Evolutionary conservation across 169 alveolate species (phyloP).

Genomic region (Cryptosporidium felis): DNA sequence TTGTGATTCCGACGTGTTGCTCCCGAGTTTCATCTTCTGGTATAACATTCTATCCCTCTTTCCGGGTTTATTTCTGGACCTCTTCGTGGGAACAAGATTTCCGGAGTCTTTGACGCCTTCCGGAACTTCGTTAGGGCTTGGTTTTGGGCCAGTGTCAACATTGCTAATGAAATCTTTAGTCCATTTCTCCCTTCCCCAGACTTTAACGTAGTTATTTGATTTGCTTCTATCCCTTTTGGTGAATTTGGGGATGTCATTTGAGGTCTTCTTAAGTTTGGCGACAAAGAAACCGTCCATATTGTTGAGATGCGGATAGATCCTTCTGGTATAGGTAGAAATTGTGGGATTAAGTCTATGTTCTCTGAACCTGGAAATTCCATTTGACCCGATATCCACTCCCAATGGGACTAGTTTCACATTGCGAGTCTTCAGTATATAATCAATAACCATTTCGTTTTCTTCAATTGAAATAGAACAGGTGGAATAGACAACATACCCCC

Average conservation of each 20-base stretch:
- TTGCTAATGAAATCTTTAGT: neutral
- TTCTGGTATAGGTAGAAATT: slow-evolving; percentile 79
- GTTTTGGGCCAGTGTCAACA: neutral
- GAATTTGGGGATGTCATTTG: slow-evolving; percentile 81
- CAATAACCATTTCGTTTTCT: slow-evolving; percentile 96
- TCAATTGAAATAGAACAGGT: slow-evolving; percentile 96
- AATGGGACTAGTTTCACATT: slow-evolving; percentile 86
- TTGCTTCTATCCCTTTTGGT: slow-evolving; percentile 68
- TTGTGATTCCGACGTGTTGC: neutral
- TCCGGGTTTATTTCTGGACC: slow-evolving; percentile 55
- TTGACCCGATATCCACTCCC: slow-evolving; percentile 87
- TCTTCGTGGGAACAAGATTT: neutral
- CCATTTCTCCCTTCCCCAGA: slow-evolving; percentile 69
- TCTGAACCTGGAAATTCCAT: slow-evolving; percentile 90
- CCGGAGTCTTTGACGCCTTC: neutral
- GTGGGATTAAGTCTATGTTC: slow-evolving; percentile 91
- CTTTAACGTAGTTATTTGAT: slow-evolving; percentile 40
- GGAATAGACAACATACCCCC: slow-evolving; percentile 97
- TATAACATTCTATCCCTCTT: slow-evolving; percentile 44
- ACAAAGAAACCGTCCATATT: slow-evolving; percentile 97
- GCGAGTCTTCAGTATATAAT: slow-evolving; percentile 89
- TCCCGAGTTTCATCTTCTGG: neutral
- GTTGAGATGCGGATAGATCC: slow-evolving; percentile 96
- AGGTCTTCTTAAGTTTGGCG: slow-evolving; percentile 92
- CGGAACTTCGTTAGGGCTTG: neutral